Evolutionary conservation across 2,329 filamentous ascomycete genomes (phyloP).

Genomic region (Colletotrichum trifolii): DNA sequence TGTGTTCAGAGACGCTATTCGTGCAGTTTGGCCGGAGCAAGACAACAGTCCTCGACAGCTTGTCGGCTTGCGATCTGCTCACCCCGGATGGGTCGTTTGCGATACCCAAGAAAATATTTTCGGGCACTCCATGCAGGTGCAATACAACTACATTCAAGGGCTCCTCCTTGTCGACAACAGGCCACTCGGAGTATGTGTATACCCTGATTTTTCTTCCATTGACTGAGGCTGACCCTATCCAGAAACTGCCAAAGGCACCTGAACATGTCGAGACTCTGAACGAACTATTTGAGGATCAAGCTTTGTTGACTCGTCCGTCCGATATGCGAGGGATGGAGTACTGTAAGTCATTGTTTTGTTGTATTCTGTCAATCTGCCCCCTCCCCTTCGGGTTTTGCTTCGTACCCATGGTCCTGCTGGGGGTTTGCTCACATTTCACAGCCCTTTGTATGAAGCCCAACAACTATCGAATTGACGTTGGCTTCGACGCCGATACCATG

Average conservation of each 20-base stretch:
- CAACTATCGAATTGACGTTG: constrained; percentile 64
- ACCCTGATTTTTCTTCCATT: no score
- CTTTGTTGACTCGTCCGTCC: constrained; percentile 65
- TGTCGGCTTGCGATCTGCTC: constrained; percentile 42
- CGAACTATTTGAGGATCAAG: constrained; percentile 64
- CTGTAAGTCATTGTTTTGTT: background rate
- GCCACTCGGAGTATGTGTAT: constrained; percentile 39
- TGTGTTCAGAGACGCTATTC: constrained; percentile 49
- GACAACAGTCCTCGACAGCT: constrained; percentile 35
- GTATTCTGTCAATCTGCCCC: no score
- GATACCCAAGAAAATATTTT: constrained; percentile 21
- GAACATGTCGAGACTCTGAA: constrained; percentile 54
- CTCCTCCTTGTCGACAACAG: constrained; percentile 49
- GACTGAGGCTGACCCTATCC: no score
- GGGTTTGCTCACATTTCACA: no score
- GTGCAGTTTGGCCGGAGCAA: constrained; percentile 54
- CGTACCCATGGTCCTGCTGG: no score
- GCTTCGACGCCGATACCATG: constrained; percentile 52
- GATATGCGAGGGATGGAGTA: constrained; percentile 64
- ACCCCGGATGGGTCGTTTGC: constrained; percentile 42
- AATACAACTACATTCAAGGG: constrained; percentile 50
- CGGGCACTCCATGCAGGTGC: constrained; percentile 42
- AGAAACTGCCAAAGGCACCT: constrained; percentile 63
- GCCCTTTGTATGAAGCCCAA: constrained; percentile 43
- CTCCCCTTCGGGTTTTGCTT: no score